These are phyloP conservation scores for Tulasnella sp. DNA, from an alignment of 768 basidiomycete genomes.

Conservation along the genomic window DNA sequence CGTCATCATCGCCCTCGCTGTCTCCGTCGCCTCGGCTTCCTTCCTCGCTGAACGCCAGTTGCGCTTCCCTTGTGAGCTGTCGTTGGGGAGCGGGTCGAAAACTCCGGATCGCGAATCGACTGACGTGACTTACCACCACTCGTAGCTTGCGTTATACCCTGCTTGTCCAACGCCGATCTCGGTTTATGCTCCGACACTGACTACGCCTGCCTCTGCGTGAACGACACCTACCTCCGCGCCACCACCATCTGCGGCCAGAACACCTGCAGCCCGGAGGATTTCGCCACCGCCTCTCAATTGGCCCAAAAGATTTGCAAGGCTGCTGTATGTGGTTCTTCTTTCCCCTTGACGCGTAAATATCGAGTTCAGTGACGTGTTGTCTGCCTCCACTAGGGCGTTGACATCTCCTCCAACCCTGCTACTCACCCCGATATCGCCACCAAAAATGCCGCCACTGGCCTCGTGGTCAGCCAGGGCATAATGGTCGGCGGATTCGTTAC, in stretches of 20 bases:
- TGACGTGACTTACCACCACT: not conserved
- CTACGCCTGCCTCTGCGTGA: conserved; percentile 57
- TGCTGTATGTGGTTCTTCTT: not conserved
- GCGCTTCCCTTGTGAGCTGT: no score
- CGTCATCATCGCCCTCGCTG: conserved; percentile 42
- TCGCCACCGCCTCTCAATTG: not conserved
- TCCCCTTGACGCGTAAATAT: no score
- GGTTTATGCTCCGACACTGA: conserved; percentile 49
- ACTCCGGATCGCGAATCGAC: not conserved
- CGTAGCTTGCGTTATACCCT: conserved; percentile 18
- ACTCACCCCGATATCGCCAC: not conserved
- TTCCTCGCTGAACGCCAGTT: conserved; percentile 29
- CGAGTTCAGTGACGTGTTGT: not conserved
- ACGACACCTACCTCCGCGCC: conserved; percentile 29
- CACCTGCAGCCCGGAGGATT: not conserved
- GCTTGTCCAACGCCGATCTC: conserved; percentile 28
- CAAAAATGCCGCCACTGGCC: not conserved
- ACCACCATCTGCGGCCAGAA: conserved; percentile 3
- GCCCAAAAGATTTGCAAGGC: conserved; percentile 4
- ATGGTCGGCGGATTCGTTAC: not conserved
- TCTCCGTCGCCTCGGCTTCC: conserved; percentile 41
- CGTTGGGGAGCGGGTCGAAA: no score
- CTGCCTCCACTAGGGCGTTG: not conserved
- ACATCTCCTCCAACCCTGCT: not conserved
- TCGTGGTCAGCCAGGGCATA: not conserved